Percentiles rank a stretch among this genome's conserved stretches.
Conservation (phyloP, 495 filamentous ascomycete species). For the Elasticomyces elasticus region DNA sequence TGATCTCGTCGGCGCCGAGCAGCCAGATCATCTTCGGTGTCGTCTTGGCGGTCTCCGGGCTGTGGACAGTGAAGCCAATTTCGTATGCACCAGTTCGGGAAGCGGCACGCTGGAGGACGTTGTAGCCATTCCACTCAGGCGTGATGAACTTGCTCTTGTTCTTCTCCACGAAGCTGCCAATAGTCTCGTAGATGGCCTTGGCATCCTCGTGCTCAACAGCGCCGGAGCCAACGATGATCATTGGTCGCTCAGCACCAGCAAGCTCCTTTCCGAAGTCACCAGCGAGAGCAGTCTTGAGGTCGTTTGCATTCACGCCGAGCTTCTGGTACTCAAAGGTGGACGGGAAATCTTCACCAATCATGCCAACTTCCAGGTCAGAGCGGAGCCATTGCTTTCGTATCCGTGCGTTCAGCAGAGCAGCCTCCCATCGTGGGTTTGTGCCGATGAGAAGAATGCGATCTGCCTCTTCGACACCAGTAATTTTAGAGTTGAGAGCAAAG, state of each 20-base stretch:
- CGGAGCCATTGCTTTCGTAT: constrained; percentile 97
- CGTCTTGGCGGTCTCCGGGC: constrained; percentile 62
- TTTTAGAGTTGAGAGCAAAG: constrained; percentile 92
- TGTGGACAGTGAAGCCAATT: constrained; percentile 82
- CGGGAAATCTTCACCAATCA: constrained; percentile 83
- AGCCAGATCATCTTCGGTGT: constrained; percentile 95
- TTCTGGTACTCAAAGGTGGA: constrained; percentile 90
- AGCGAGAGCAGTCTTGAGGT: constrained; percentile 74
- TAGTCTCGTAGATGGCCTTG: constrained; percentile 81
- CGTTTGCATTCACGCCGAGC: constrained; percentile 63
- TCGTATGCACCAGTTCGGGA: constrained; percentile 90
- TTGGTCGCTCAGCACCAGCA: constrained; percentile 73
- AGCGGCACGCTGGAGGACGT: constrained; percentile 84
- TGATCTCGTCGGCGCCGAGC: constrained; percentile 86
- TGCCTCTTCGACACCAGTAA: constrained; percentile 84
- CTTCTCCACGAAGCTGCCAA: constrained; percentile 86
- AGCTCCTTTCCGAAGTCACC: constrained; percentile 88
- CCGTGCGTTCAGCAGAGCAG: constrained; percentile 85
- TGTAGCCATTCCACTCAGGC: constrained; percentile 93
- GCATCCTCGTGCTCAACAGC: constrained; percentile 81
- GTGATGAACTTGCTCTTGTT: constrained; percentile 77
- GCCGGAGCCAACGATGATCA: constrained; percentile 90
- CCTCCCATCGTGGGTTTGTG: constrained; percentile 90
- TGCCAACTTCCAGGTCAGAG: constrained; percentile 84
- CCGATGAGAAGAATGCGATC: constrained; percentile 87